Evolutionary conservation across 1,284 basidiomycete species (phyloP).

Genomic region (Tilletiaria anomala): DNA sequence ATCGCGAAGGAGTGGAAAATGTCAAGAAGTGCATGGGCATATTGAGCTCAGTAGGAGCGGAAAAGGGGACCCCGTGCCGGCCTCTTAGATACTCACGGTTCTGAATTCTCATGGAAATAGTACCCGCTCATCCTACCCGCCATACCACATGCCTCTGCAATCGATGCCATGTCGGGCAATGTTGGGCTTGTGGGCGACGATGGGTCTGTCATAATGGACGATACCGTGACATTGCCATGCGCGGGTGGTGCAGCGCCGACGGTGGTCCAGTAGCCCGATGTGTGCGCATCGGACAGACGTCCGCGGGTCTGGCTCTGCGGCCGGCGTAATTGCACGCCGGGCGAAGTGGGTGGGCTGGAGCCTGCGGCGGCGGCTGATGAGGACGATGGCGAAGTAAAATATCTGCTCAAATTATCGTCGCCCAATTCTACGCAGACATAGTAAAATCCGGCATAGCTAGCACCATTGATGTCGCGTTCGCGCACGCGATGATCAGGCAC

Average conservation of each 20-base stretch:
- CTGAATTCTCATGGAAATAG: conserved; percentile 82
- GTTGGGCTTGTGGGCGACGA: not conserved
- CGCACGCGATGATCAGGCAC: conserved; percentile 76
- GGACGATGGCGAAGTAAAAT: not conserved
- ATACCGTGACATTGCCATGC: not conserved
- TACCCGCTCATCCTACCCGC: conserved; percentile 60
- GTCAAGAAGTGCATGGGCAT: not conserved
- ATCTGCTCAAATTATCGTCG: not conserved
- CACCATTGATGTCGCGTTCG: conserved; percentile 76
- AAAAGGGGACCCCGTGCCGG: not conserved
- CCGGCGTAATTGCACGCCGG: not conserved
- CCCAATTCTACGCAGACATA: conserved; percentile 64
- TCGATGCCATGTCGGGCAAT: too few relatives aligned
- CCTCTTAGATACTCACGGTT: conserved; percentile 51
- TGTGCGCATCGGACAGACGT: not conserved
- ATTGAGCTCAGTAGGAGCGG: not conserved
- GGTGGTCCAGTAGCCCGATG: not conserved
- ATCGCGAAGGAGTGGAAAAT: not conserved
- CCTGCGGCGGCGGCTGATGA: conserved; percentile 2
- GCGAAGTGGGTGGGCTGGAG: not conserved
- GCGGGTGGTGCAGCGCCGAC: not conserved
- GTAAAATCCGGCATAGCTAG: conserved; percentile 71
- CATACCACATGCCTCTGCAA: too few relatives aligned
- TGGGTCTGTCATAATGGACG: not conserved
- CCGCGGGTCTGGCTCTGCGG: not conserved